A percentile compares a stretch with the other conserved stretches of the same genome.
Conservation (phyloP, 2,329 filamentous ascomycete species). For the Ophiostoma angusticollis region DNA sequence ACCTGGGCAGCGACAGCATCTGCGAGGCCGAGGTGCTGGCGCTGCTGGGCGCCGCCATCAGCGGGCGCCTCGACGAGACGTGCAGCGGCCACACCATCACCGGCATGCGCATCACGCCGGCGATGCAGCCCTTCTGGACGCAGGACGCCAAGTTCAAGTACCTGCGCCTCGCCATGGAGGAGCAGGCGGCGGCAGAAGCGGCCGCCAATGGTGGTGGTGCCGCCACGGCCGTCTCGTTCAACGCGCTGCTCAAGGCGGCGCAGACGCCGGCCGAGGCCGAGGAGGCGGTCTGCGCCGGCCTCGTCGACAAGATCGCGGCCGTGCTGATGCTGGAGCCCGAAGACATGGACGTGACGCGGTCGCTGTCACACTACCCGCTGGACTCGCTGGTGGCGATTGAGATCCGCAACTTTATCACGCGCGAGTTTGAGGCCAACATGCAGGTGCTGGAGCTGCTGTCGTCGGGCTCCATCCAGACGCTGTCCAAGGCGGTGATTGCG, state of each 20-base stretch:
- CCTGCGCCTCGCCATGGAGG: conserved; percentile 28
- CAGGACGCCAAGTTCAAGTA: conserved; percentile 39
- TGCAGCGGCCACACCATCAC: conserved; percentile 36
- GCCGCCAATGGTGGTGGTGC: conserved; percentile 17
- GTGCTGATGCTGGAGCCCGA: conserved; percentile 36
- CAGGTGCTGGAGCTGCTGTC: conserved; percentile 42
- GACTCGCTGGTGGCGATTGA: conserved; percentile 38
- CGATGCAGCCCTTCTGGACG: conserved; percentile 37
- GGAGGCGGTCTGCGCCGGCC: conserved; percentile 29
- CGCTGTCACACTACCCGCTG: conserved; percentile 28
- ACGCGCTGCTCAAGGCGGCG: conserved; percentile 28
- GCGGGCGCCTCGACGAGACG: conserved; percentile 7
- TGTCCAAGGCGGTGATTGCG: conserved; percentile 13
- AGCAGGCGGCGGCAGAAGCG: conserved; percentile 18
- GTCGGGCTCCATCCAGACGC: conserved; percentile 27
- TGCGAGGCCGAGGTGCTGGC: conserved; percentile 13
- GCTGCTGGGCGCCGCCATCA: conserved; percentile 12
- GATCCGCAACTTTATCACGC: conserved; percentile 37
- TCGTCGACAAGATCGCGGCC: conserved; percentile 34
- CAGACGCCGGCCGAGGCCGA: conserved; percentile 30
- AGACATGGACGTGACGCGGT: conserved; percentile 33
- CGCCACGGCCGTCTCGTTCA: conserved; percentile 26
- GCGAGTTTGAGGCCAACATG: conserved; percentile 35
- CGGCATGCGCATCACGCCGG: conserved; percentile 34
- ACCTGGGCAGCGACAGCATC: conserved; percentile 13